Conservation (phyloP, 192 early-diverging fungal genomes). For the Pecoramyces ruminantium region DNA sequence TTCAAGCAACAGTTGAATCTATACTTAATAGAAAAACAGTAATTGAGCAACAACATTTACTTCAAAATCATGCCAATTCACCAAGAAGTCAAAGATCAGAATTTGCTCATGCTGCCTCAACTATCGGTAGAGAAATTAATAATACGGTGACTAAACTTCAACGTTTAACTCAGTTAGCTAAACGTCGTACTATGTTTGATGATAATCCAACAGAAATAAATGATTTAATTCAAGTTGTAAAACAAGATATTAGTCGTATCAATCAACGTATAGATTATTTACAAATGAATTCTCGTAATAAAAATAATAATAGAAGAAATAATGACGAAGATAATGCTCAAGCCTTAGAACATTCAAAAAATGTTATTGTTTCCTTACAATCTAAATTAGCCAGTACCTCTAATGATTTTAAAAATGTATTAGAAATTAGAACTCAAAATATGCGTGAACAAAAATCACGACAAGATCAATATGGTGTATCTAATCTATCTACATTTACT, state of each 20-base stretch:
- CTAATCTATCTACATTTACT: background rate
- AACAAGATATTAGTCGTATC: constrained; percentile 87
- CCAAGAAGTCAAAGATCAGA: background rate
- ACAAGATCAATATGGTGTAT: constrained; percentile 65
- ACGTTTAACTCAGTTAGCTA: constrained; percentile 44
- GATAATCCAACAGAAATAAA: constrained; percentile 92
- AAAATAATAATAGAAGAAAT: constrained; percentile 19
- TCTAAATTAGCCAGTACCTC: constrained; percentile 79
- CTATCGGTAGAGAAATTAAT: background rate
- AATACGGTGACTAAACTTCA: background rate
- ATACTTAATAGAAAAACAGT: background rate
- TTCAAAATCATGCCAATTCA: background rate
- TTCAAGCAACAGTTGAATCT: background rate
- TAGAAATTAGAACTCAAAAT: constrained; percentile 91
- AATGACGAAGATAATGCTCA: constrained; percentile 23
- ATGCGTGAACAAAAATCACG: constrained; percentile 81
- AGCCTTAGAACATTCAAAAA: constrained; percentile 71
- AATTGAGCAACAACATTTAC: background rate
- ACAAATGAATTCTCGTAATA: constrained; percentile 47
- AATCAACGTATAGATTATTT: constrained; percentile 85
- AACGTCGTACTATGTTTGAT: constrained; percentile 89
- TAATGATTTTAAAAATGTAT: constrained; percentile 79
- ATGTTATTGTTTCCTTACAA: constrained; percentile 84
- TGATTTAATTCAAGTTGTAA: constrained; percentile 82
- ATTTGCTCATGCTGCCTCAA: background rate